A percentile compares a stretch with the other conserved stretches of the same genome.
Evolutionary conservation across 202 grass and related monocot genomes (phyloP).

Genomic region (Musa balbisiana): DNA sequence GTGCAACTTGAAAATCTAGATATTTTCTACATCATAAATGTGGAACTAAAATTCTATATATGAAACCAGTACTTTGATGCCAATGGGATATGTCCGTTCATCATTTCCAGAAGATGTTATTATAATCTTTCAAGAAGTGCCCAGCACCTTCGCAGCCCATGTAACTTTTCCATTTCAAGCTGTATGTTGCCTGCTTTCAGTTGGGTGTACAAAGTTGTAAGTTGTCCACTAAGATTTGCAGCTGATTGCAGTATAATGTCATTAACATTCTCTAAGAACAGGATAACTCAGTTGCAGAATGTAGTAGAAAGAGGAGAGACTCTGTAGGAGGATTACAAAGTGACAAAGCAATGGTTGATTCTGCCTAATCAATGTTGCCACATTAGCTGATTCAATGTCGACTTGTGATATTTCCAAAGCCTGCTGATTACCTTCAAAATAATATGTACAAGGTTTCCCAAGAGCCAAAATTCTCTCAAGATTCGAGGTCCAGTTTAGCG

Average conservation of each 20-base stretch:
- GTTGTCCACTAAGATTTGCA: conserved; percentile 48
- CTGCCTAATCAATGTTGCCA: conserved; percentile 80
- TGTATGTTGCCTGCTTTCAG: too few relatives aligned
- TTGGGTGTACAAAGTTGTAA: too few relatives aligned
- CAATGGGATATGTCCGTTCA: conserved; percentile 36
- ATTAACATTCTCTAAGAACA: conserved; percentile 64
- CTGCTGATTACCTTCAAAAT: conserved; percentile 30
- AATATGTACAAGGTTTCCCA: conserved; percentile 38
- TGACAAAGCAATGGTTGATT: conserved; percentile 68
- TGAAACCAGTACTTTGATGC: conserved; percentile 47
- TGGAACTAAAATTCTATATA: conserved; percentile 71
- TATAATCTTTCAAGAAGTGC: conserved; percentile 10
- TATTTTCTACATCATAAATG: conserved; percentile 80
- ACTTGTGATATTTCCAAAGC: conserved; percentile 55
- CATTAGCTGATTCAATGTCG: conserved; percentile 54
- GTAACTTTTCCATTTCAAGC: too few relatives aligned
- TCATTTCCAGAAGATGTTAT: conserved; percentile 67
- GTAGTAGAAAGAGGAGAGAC: conserved; percentile 69
- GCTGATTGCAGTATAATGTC: conserved; percentile 78
- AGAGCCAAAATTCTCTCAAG: conserved; percentile 33
- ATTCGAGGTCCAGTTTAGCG: conserved; percentile 65
- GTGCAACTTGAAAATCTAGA: conserved; percentile 44
- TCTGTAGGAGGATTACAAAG: conserved; percentile 80
- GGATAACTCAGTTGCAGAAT: conserved; percentile 74
- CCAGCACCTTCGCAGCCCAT: too few relatives aligned